Base-by-base conservation (phyloP, 768 basidiomycete genomes). In the Piloderma croceum region DNA sequence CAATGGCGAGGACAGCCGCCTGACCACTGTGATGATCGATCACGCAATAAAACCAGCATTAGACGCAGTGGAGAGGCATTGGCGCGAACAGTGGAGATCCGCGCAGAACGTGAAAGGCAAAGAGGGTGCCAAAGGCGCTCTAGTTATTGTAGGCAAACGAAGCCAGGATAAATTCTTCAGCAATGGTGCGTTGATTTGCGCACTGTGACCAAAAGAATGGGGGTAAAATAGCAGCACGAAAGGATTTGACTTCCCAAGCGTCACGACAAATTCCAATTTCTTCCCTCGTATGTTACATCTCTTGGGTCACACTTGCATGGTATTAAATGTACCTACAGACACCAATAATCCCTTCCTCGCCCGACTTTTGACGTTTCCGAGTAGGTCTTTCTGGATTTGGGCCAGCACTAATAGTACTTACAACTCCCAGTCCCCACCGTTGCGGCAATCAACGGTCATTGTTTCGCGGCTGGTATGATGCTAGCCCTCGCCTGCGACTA, bases 81-180 rank as follows among this genome's bases (percentile, higher is more conserved):
- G 89, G 88, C 64, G 74, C 11, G 60, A 65, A 24, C 66, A 67
- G 33, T 76, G 74, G 67, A 65, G 72, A 22, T 52, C 59, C 7
- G 68, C 70, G 2, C 56, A 64, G 36, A 56, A 64, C 31, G 46
- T 63, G 31, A 71, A 71, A 43, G 68, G 75, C 49, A 68, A 69
- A 48, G 61, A 62, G n/a, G 69, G 67, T 6, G 82, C 77, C 22
- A 70, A 69, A 37, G 88, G 86, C 25, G 80, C 83, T 3, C 60
- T 91, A 22, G 79, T 90, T 44, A 81, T 91, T 39, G 79, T 85
- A 6, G 88, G 89, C 3, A 77, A 75, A 44, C 71, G 68, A 46
- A 69, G 72, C 45, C 88, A 91, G 58, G 78, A 90, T 59, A 91
- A 90, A 60, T 91, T 89, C 69, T 91, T 91, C 61, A 87, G 83